Base-by-base conservation (phyloP, 208 protist genomes). In the Leishmania gerbilli region DNA sequence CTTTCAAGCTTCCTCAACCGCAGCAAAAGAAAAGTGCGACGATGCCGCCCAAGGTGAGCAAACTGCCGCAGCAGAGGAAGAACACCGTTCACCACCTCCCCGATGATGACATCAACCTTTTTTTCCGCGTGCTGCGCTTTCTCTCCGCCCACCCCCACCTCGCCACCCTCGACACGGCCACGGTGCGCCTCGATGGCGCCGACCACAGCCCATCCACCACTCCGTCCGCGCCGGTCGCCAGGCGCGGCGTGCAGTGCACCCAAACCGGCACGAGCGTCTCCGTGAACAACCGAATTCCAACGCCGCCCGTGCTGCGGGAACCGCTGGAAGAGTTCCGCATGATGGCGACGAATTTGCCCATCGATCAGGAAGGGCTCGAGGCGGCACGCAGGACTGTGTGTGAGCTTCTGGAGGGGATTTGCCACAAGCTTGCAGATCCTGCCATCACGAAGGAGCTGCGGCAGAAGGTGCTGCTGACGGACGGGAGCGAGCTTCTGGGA, bases 61-160 rank as follows among this genome's bases (percentile, higher is more conserved):
- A 71, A 24, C n/a, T 27, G 65, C 24, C 19, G 37, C 71, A 0
- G 47, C 49, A 8, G 49, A 13, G 11, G 58, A 31, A 31, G 42
- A 45, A 4, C 45, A 8, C 4, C 37, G 5, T 31, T 17, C 49
- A 45, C 37, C 37, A 65, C 40, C 53, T 88, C 11, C 56, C 77
- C 13, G 80, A 84, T 31, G 69, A 19, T 9, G 90, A 91, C 47
- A 11, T 95, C 24, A 79, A 87, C 31, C 69, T 85, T 17, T 88
- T 92, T 53, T 95, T 95, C 86, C 82, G 85, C 15, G 77, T 92
- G 17, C 74, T 95, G 19, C 92, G 92, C 27, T 93, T 93, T 68
- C 47, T 93, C 47, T 87, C 92, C 0, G 34, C 85, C 21, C 81
- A 84, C 31, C 74, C 77, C 6, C 27, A 79, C 37, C 67, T 79